phyloP scores from a whole-genome alignment of 140 eudicot genomes.

The Erigeron philadelphicus region DNA sequence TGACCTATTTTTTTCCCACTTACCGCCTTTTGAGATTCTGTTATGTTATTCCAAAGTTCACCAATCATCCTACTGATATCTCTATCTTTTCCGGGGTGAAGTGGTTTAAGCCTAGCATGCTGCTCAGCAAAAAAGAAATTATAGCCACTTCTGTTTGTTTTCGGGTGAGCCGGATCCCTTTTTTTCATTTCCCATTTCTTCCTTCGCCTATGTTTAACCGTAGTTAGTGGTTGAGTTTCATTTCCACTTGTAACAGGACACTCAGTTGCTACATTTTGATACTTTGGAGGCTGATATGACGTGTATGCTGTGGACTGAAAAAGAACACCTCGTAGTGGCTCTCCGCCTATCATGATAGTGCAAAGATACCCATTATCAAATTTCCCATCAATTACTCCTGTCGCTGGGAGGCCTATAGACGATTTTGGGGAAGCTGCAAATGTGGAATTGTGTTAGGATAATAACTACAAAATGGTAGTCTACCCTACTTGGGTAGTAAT shows the following conservation, averaged over 20 bases:
- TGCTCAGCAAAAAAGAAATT: constrained; percentile 89
- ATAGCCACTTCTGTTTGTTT: constrained; percentile 87
- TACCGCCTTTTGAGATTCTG: constrained; percentile 58
- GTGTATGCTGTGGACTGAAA: not conserved
- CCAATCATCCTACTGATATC: constrained; percentile 85
- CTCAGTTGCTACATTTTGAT: no score
- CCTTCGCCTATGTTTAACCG: constrained; percentile 44
- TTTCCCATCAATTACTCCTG: no score
- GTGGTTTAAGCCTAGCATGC: constrained; percentile 69
- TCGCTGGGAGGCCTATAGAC: no score
- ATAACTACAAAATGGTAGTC: no score
- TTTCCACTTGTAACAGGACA: not conserved
- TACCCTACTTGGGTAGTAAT: no score
- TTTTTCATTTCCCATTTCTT: constrained; percentile 71
- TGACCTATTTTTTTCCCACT: constrained; percentile 20
- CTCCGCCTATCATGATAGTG: no score
- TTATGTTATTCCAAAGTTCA: constrained; percentile 68
- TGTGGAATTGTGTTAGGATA: no score
- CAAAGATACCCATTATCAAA: no score
- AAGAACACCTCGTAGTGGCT: not conserved
- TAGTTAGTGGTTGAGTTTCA: constrained; percentile 29
- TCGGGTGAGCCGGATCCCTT: constrained; percentile 90
- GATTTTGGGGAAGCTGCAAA: no score
- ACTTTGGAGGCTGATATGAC: not conserved
- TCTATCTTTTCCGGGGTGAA: constrained; percentile 66